Evolutionary conservation across 257 asterid species (phyloP).

Genomic region (Craterostigma plantagineum): DNA sequence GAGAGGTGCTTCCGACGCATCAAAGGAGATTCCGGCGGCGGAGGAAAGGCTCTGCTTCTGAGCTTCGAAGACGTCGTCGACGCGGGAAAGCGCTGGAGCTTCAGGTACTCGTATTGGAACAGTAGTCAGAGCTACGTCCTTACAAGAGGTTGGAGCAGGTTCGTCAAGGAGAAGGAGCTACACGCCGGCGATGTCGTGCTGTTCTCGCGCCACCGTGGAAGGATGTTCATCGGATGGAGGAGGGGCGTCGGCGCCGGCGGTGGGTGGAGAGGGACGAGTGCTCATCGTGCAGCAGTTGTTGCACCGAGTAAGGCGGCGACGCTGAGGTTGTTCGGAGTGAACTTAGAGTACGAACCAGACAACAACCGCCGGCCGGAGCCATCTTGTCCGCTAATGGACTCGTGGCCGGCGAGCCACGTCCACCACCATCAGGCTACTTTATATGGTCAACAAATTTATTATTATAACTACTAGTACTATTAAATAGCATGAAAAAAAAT

Average conservation of each 20-base stretch:
- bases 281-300: neutral
- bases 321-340: constrained; percentile 78
- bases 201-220: constrained; percentile 46
- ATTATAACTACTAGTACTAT: constrained; percentile 7
- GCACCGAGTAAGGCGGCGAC: constrained; percentile 23
- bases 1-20: constrained; percentile 65
- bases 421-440: constrained; percentile 4
- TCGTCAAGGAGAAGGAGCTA: constrained; percentile 66
- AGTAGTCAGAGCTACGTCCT: constrained; percentile 87
- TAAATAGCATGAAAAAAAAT: no score
- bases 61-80: constrained; percentile 52
- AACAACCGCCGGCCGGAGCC: constrained; percentile 20
- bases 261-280: no score
- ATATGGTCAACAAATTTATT: constrained; percentile 12
- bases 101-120: constrained; percentile 83
- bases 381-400: constrained; percentile 14
- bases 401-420: constrained; percentile 14
- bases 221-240: constrained; percentile 69
- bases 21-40: constrained; percentile 25
- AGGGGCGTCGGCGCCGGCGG: constrained; percentile 14
- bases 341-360: constrained; percentile 35
- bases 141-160: constrained; percentile 92
- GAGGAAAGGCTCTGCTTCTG: constrained; percentile 39
- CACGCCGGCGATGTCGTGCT: constrained; percentile 68
- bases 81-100: constrained; percentile 55